Evolutionary conservation across 2,329 filamentous ascomycete species (phyloP), one percentile per base, ranked within the genome.

Genomic region (Penicillium sp.): DNA sequence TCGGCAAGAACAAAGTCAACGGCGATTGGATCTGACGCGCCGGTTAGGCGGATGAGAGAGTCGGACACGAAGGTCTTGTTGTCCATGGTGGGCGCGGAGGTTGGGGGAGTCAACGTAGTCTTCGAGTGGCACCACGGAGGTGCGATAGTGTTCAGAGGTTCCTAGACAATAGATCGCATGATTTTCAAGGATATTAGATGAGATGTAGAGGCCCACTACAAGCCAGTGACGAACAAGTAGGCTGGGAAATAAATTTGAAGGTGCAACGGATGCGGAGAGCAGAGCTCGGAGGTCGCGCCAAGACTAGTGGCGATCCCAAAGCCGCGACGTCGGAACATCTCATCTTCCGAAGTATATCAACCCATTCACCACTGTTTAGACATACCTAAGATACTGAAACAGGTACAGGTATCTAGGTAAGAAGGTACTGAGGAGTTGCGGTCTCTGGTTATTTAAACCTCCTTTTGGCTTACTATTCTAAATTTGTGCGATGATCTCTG

Each of bases 1-100:
- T 84, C 85, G 47, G 83, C 82, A 58, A 85, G 79, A 26, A 87
- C 80, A 67, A 86, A 87, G 74, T 87, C 85, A 63, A 86, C 75
- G 54, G 85, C 78, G 56, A 85, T 85, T 38, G 81, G 76, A 63
- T 86, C 85, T 42, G 84, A 85, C 53, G 81, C 84, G 64, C 84
- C 84, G 40, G 84, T 82, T 55, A 86, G 78, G 60, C 80, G 81
- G 66, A 84, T 78, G 59, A 85, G 77, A 59, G 82, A 80, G 70
- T 85, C 83, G 56, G 82, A 84, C n/a, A 80, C 72, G 59, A 80
- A 80, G 15, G 74, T 76, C 57, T 73, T 73, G 61, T 75, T 72
- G 53, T 79, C 76, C 78, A 80, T 80, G 13, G 56, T 73, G 60
- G 30, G 55, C 35, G 51, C 47, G 19, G 22, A 30, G 22, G 35